phyloP scores from a whole-genome alignment of 1,284 basidiomycete genomes.

The Rugiboletus extremiorientalis region DNA sequence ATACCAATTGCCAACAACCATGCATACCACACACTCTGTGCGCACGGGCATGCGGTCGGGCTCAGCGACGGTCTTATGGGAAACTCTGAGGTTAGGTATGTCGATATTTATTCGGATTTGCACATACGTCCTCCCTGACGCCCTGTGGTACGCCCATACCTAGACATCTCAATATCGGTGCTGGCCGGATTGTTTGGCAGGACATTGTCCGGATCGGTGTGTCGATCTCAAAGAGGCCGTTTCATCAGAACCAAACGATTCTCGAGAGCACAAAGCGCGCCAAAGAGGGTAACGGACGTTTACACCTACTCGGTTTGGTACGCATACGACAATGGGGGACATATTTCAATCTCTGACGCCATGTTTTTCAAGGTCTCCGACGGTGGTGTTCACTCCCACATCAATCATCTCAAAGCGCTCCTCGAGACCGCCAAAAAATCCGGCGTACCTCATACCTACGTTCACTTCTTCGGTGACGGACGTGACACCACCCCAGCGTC shows the following conservation, averaged over 20 bases:
- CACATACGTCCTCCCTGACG: not conserved
- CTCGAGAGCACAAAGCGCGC: slow-evolving; percentile 73
- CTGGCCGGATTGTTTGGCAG: slow-evolving; percentile 92
- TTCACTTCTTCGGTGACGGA: slow-evolving; percentile 91
- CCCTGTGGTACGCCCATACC: not conserved
- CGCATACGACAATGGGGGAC: slow-evolving; percentile 23
- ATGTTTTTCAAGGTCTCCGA: slow-evolving; percentile 66
- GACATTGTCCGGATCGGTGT: slow-evolving; percentile 93
- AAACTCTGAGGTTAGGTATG: slow-evolving; percentile 92
- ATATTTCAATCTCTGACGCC: not conserved
- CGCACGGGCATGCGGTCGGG: slow-evolving; percentile 86
- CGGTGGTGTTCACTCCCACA: slow-evolving; percentile 94
- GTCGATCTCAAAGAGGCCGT: slow-evolving; percentile 83
- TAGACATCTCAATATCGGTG: slow-evolving; percentile 91
- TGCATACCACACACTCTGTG: slow-evolving; percentile 69
- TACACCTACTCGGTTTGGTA: slow-evolving; percentile 85
- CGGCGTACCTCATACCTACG: slow-evolving; percentile 79
- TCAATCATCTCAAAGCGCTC: slow-evolving; percentile 81
- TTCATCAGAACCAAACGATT: slow-evolving; percentile 77
- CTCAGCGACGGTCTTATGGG: slow-evolving; percentile 92
- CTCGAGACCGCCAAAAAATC: slow-evolving; percentile 85
- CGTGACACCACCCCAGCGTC: slow-evolving; percentile 88
- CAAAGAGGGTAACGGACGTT: slow-evolving; percentile 75
- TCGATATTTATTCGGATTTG: slow-evolving; percentile 4
- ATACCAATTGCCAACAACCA: slow-evolving; percentile 82